phyloP scores from a whole-genome alignment of 352 stramenopile species.

The Globisporangium cederbergense region DNA sequence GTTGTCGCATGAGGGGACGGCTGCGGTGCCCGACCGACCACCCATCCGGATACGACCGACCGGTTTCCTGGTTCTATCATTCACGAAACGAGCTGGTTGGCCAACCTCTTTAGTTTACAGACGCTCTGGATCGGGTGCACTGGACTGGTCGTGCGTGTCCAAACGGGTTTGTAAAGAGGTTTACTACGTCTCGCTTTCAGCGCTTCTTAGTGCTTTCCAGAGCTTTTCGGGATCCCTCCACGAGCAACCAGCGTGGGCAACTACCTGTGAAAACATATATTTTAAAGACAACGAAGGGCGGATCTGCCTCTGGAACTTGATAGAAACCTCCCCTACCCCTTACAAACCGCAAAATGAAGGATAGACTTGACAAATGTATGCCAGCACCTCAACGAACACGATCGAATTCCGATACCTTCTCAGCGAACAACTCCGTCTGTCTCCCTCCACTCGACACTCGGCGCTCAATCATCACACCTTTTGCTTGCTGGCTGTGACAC shows the following conservation, averaged over 20 bases:
- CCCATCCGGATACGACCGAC: too few relatives aligned
- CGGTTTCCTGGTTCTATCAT: too few relatives aligned
- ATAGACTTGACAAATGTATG: neutral
- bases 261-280: neutral
- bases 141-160: too few relatives aligned
- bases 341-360: neutral
- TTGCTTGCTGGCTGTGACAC: neutral
- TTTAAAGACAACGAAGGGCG: constrained; percentile 2
- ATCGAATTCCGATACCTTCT: constrained; percentile 11
- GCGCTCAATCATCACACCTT: too few relatives aligned
- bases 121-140: too few relatives aligned
- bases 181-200: too few relatives aligned
- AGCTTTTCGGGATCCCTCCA: neutral
- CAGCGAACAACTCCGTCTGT: neutral
- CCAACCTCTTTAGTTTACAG: too few relatives aligned
- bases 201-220: too few relatives aligned
- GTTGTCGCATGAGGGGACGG: constrained; percentile 3
- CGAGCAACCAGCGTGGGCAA: neutral
- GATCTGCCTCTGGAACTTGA: neutral
- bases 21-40: too few relatives aligned
- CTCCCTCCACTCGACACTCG: neutral
- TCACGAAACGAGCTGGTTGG: too few relatives aligned
- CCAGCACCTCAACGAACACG: constrained; percentile 3
- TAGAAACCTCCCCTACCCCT: neutral
- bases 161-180: too few relatives aligned